A percentile compares a stretch with the other conserved stretches of the same genome.
Conservation (phyloP, 2,329 filamentous ascomycete species). For the Phialophora tarda region DNA sequence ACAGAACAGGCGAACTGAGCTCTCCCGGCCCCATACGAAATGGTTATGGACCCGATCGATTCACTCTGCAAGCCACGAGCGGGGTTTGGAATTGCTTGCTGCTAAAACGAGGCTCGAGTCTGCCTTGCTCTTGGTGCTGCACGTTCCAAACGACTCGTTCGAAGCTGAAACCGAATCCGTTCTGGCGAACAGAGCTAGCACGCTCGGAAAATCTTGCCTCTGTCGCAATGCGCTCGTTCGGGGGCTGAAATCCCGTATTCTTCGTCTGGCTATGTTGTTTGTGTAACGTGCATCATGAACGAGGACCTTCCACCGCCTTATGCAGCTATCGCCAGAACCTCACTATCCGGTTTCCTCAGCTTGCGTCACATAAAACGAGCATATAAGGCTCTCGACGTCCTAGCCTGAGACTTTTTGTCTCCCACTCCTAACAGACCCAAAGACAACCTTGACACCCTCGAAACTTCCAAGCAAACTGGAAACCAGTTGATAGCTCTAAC, state of each 20-base stretch:
- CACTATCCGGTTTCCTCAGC: background rate
- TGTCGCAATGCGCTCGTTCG: background rate
- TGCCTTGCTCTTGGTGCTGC: conserved; percentile 5
- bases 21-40: background rate
- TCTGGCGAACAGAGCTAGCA: background rate
- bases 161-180: background rate
- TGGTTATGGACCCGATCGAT: background rate
- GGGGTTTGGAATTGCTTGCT: background rate
- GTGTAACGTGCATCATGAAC: background rate
- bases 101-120: conserved; percentile 2
- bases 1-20: background rate
- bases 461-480: background rate
- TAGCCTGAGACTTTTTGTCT: background rate
- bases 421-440: background rate
- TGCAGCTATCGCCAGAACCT: background rate
- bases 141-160: background rate
- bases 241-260: background rate
- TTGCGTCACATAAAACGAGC: background rate
- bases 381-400: background rate
- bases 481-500: background rate
- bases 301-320: background rate
- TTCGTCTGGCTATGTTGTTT: background rate
- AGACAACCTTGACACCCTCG: background rate
- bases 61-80: background rate
- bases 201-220: background rate